Percentiles rank a stretch among this genome's conserved stretches.
phyloP scores from a whole-genome alignment of 2,329 filamentous ascomycete genomes.

The Penicillium sp. region DNA sequence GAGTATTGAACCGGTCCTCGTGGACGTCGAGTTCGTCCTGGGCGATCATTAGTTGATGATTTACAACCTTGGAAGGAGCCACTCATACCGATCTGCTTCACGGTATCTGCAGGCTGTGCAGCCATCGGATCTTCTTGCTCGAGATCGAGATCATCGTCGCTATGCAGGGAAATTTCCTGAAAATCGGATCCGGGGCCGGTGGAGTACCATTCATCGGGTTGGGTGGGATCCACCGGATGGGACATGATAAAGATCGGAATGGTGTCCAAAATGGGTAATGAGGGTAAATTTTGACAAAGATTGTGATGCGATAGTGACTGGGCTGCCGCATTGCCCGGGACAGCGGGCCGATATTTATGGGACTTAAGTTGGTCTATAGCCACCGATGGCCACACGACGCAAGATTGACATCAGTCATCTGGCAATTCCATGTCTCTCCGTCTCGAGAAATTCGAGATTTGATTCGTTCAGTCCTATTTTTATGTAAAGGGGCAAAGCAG shows the following conservation, averaged over 20 bases:
- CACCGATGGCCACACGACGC: conserved; percentile 4
- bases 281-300: neutral
- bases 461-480: neutral
- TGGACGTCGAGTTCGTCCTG: conserved; percentile 21
- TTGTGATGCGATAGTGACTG: neutral
- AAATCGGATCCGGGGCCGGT: conserved; percentile 6
- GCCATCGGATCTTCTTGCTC: conserved; percentile 28
- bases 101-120: conserved; percentile 26
- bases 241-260: neutral
- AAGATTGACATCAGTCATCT: conserved; percentile 11
- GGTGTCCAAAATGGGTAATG: neutral
- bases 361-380: neutral
- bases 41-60: neutral
- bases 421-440: neutral
- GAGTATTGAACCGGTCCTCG: conserved; percentile 18
- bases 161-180: neutral
- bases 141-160: conserved; percentile 16
- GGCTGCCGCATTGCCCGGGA: conserved; percentile 2
- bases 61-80: too few relatives aligned
- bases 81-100: conserved; percentile 28
- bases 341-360: conserved; percentile 1
- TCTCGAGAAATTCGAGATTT: neutral
- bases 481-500: neutral
- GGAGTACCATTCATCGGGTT: neutral
- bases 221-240: conserved; percentile 4